Evolutionary conservation across 441 rosid genomes (phyloP).

Genomic region (Populus trichocarpa): DNA sequence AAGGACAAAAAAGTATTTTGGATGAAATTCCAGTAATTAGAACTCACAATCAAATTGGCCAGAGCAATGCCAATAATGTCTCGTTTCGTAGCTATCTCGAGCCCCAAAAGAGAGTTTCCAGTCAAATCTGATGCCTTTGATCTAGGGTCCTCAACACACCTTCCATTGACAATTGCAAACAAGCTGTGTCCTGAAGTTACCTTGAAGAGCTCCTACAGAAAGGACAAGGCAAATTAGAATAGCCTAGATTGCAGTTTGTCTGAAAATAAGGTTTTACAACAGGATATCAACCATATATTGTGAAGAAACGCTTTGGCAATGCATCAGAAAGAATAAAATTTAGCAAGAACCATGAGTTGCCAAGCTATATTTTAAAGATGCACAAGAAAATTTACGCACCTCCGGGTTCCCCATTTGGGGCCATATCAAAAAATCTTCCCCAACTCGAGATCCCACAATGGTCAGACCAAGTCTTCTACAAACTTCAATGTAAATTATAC

Average conservation of each 20-base stretch:
- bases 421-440: conserved; percentile 95
- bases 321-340: not conserved
- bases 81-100: conserved; percentile 75
- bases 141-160: conserved; percentile 82
- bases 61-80: conserved; percentile 89
- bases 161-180: conserved; percentile 78
- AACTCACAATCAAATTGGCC: conserved; percentile 85
- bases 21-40: conserved; percentile 6
- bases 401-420: conserved; percentile 76
- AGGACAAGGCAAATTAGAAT: conserved; percentile 1
- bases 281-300: not conserved
- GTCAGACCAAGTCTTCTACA: conserved; percentile 68
- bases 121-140: conserved; percentile 94
- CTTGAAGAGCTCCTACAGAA: conserved; percentile 71
- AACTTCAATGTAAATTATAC: conserved; percentile 90
- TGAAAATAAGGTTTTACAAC: not conserved
- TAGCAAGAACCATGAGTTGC: not conserved
- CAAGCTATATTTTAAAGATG: conserved; percentile 2
- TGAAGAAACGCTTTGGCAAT: not conserved
- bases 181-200: conserved; percentile 77
- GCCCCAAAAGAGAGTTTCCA: conserved; percentile 65
- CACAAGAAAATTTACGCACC: conserved; percentile 34
- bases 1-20: not conserved
- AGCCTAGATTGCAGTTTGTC: conserved; percentile 10
- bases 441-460: conserved; percentile 90